Base-by-base conservation (phyloP, 176 grass and related monocot species). In the Oryza glaberrima region DNA sequence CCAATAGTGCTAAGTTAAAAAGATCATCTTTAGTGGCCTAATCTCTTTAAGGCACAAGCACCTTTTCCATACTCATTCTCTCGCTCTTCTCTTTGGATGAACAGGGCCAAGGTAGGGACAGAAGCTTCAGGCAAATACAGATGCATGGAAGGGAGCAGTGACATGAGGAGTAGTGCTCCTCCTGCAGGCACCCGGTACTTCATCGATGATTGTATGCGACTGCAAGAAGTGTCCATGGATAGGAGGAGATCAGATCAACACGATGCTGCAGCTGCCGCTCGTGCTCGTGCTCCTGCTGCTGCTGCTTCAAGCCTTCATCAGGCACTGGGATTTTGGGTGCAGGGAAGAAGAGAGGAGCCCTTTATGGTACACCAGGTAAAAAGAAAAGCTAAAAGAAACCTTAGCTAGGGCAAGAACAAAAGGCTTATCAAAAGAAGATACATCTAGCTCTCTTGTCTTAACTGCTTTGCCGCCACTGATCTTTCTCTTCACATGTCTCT, bases 141-240 rank as follows among this genome's bases (percentile, higher is more conserved):
- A 72, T 89, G 84, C 70, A 78, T 92, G 87, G 84, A 91, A 88
- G 67, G 80, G 66, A 88, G 76, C 88, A 76, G 89, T 83, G 89
- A 81, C 68, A 92, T 49, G 49, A 85, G 40, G 54, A 70, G 30
- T 41, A 70, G 30, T 41, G 75, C 75, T 58, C 54, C 54, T 58
- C 54, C 54, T 77, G 46, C 85, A 87, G 90, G 85, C 83, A 76
- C 80, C 87, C 85, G 52, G 49, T 88, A 84, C 79, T 76, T 84
- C 78, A 80, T 92, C 82, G 93, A 94, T 94, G 87, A 93, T 94
- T 92, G 84, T 88, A 88, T 83, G 90, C 93, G 73, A 77, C 80
- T 70, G 91, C 87, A 83, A 87, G 71, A 66, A 28, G 77, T 80
- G 80, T 52, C 81, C 82, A 48, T 90, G 81, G 87, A 77, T 48